Evolutionary conservation across 345 rosid genomes (phyloP).

Genomic region (Mallotus nudiflorus): DNA sequence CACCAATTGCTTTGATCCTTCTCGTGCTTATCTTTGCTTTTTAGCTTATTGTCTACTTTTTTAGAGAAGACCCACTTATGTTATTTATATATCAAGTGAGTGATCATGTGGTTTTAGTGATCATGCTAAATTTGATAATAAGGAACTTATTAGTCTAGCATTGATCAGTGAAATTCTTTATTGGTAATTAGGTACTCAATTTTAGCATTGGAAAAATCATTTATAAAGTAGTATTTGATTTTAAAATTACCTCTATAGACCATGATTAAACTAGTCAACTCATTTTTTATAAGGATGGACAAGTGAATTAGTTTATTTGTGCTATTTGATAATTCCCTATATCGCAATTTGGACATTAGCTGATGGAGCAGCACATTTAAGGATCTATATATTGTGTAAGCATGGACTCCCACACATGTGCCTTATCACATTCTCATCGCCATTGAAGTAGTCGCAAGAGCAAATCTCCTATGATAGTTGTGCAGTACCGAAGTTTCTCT

Average conservation of each 20-base stretch:
- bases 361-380: slow-evolving; percentile 39
- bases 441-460: slow-evolving; percentile 57
- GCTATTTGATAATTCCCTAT: neutral
- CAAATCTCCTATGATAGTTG: slow-evolving; percentile 74
- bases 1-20: slow-evolving; percentile 35
- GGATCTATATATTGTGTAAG: slow-evolving; percentile 77
- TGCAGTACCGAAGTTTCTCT: slow-evolving; percentile 93
- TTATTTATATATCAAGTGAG: slow-evolving; percentile 31
- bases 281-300: slow-evolving; percentile 89
- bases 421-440: slow-evolving; percentile 80
- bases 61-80: slow-evolving; percentile 42
- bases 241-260: slow-evolving; percentile 88
- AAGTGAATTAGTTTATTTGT: slow-evolving; percentile 37
- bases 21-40: slow-evolving; percentile 21
- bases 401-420: slow-evolving; percentile 77
- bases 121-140: slow-evolving; percentile 44
- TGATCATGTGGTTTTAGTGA: slow-evolving; percentile 30
- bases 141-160: neutral
- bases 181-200: slow-evolving; percentile 70
- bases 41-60: slow-evolving; percentile 46
- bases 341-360: neutral
- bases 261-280: slow-evolving; percentile 96
- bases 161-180: slow-evolving; percentile 20
- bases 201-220: slow-evolving; percentile 97
- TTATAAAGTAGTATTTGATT: slow-evolving; percentile 50